Conservation (phyloP, 164 flowering plant genomes). For the Piper longum region DNA sequence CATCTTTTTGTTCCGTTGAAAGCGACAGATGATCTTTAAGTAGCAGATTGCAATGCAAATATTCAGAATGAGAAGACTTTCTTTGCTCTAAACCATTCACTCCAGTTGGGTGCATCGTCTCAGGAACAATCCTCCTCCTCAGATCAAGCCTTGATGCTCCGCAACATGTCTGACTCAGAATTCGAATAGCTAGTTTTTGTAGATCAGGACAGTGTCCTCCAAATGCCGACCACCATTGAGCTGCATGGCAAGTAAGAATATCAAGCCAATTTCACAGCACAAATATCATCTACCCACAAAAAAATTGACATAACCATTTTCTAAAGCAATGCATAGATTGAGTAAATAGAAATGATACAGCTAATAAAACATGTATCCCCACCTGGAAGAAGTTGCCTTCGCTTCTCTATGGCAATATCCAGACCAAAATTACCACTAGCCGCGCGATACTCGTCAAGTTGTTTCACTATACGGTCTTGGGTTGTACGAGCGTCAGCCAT, state of each 20-base stretch:
- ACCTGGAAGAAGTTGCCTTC: constrained; percentile 35
- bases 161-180: constrained; percentile 45
- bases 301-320: neutral
- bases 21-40: constrained; percentile 9
- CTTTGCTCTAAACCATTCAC: constrained; percentile 23
- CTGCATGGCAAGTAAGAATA: constrained; percentile 22
- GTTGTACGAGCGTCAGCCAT: constrained; percentile 18
- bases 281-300: no score
- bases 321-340: no score
- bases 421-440: constrained; percentile 24
- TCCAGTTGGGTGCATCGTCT: constrained; percentile 23
- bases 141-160: constrained; percentile 33
- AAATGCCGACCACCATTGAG: constrained; percentile 48
- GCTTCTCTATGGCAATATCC: constrained; percentile 16
- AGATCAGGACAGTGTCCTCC: constrained; percentile 44
- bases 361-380: neutral
- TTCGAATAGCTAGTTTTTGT: constrained; percentile 38
- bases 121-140: constrained; percentile 26
- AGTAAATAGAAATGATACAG: neutral
- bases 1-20: neutral
- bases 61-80: constrained; percentile 16
- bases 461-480: constrained; percentile 22
- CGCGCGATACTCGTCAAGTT: constrained; percentile 31
- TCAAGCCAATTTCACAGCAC: neutral
- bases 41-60: constrained; percentile 25